Evolutionary conservation across 2,329 filamentous ascomycete species (phyloP).

Genomic region (Cladosporium cucumerinum): DNA sequence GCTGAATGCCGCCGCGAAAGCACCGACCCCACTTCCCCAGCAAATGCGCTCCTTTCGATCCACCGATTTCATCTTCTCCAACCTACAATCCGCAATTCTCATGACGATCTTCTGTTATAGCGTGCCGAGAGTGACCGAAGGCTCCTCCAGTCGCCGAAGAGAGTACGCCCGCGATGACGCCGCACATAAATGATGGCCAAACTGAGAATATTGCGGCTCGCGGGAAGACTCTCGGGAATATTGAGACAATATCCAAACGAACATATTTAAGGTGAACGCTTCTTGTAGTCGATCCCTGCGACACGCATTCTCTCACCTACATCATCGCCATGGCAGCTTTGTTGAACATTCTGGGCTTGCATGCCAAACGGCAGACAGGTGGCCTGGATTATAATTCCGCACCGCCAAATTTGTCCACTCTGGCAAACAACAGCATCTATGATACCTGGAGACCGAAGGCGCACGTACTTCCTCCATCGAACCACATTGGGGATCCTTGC

Average conservation of each 20-base stretch:
- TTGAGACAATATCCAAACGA: neutral
- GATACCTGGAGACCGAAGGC: slow-evolving; percentile 37
- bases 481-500: slow-evolving; percentile 34
- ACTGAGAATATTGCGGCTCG: neutral
- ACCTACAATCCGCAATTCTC: slow-evolving; percentile 7
- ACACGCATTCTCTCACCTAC: neutral
- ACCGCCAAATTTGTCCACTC: slow-evolving; percentile 41
- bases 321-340: neutral
- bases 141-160: slow-evolving; percentile 7
- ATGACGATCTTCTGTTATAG: slow-evolving; percentile 8
- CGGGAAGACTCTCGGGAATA: neutral
- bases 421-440: slow-evolving; percentile 33
- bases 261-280: neutral
- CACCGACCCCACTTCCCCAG: slow-evolving; percentile 4
- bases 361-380: slow-evolving; percentile 3
- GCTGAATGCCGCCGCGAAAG: neutral
- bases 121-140: slow-evolving; percentile 8
- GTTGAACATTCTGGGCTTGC: neutral
- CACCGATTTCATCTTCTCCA: slow-evolving; percentile 8
- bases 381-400: slow-evolving; percentile 34
- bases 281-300: neutral
- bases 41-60: neutral
- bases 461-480: slow-evolving; percentile 41
- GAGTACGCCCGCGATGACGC: slow-evolving; percentile 16
- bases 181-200: slow-evolving; percentile 1